Conservation (phyloP, 2,329 filamentous ascomycete species). For the Coleophoma eucalyptorum region DNA sequence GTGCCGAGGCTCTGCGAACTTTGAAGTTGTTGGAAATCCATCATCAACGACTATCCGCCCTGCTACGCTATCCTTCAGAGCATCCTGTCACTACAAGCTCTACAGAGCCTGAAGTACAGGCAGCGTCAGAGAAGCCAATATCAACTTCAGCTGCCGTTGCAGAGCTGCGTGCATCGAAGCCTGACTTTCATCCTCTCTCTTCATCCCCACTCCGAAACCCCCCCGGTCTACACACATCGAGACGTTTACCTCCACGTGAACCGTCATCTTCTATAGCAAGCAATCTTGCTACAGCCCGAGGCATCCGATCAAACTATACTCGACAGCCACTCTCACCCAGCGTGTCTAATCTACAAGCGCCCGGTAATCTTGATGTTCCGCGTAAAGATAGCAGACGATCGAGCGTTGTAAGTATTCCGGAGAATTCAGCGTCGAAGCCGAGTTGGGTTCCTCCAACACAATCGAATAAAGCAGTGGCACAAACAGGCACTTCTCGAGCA, state of each 20-base stretch:
- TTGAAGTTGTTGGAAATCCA: conserved; percentile 83
- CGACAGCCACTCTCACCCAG: conserved; percentile 68
- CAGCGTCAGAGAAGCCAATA: conserved; percentile 20
- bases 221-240: conserved; percentile 21
- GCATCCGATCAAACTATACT: conserved; percentile 64
- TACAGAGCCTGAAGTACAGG: conserved; percentile 22
- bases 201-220: conserved; percentile 20
- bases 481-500: conserved; percentile 20
- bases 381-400: conserved; percentile 45
- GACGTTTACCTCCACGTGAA: conserved; percentile 55
- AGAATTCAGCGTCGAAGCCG: conserved; percentile 46
- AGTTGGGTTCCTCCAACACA: conserved; percentile 42
- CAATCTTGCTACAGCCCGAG: conserved; percentile 81
- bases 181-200: conserved; percentile 22
- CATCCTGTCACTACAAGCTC: conserved; percentile 17
- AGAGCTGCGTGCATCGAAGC: conserved; percentile 26
- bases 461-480: conserved; percentile 22
- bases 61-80: conserved; percentile 64
- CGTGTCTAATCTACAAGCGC: conserved; percentile 68
- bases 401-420: conserved; percentile 50
- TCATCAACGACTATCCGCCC: conserved; percentile 76
- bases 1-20: conserved; percentile 73
- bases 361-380: conserved; percentile 62
- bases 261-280: conserved; percentile 80
- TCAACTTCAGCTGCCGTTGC: conserved; percentile 26